Evolutionary conservation across 148 eudicot species (phyloP).

Genomic region (Vaccinium vitisidaea): DNA sequence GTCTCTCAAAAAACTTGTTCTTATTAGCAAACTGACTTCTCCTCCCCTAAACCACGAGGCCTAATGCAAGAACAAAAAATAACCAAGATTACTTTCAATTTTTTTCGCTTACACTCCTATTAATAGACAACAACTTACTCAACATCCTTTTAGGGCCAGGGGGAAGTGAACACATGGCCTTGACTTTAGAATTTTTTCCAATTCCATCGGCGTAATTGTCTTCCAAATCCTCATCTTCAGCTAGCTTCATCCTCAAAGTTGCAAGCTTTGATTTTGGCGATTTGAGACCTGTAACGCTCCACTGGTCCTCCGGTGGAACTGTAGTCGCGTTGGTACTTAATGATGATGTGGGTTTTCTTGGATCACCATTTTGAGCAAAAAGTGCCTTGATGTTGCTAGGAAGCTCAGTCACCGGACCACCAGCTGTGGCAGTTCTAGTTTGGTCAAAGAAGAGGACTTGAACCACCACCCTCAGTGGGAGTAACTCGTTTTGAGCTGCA

Average conservation of each 20-base stretch:
- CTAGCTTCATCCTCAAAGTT: slow-evolving; percentile 70
- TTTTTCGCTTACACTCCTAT: slow-evolving; percentile 49
- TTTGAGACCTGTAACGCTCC: slow-evolving; percentile 72
- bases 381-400: slow-evolving; percentile 72
- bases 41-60: slow-evolving; percentile 19
- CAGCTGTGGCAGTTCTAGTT: slow-evolving; percentile 55
- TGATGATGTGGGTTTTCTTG: slow-evolving; percentile 33
- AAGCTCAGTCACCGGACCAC: slow-evolving; percentile 49
- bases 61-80: slow-evolving; percentile 14
- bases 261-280: slow-evolving; percentile 56
- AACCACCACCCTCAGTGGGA: slow-evolving; percentile 73
- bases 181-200: slow-evolving; percentile 47
- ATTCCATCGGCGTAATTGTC: slow-evolving; percentile 32
- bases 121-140: slow-evolving; percentile 75
- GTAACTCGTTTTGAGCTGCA: slow-evolving; percentile 79
- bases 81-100: slow-evolving; percentile 24
- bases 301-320: slow-evolving; percentile 58
- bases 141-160: slow-evolving; percentile 72
- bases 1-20: slow-evolving; percentile 8
- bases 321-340: slow-evolving; percentile 35
- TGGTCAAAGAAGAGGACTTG: slow-evolving; percentile 95
- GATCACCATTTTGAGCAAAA: slow-evolving; percentile 42
- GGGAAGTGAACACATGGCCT: slow-evolving; percentile 57
- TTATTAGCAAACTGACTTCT: slow-evolving; percentile 24
- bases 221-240: slow-evolving; percentile 68